Evolutionary conservation across 164 flowering plant species (phyloP).

Genomic region (Protea cynaroides): DNA sequence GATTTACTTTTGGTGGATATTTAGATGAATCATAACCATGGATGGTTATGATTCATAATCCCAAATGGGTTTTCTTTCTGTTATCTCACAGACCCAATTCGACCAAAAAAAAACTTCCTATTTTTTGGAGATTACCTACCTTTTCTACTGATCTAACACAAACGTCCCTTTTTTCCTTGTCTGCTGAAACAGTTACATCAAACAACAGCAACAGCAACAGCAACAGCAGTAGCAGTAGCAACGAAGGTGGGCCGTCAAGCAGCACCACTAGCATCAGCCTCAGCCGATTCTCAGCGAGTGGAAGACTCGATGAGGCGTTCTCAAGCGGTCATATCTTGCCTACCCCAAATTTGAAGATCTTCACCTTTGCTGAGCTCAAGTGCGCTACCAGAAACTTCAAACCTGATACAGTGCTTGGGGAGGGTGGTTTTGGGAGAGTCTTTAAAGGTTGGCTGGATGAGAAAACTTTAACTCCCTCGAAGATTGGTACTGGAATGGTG

Average conservation of each 20-base stretch:
- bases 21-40: no score
- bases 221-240: not conserved
- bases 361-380: conserved; percentile 48
- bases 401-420: conserved; percentile 48
- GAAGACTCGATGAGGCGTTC: conserved; percentile 26
- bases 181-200: not conserved
- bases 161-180: not conserved
- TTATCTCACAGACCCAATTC: not conserved
- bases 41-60: no score
- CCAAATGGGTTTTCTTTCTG: no score
- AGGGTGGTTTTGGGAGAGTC: conserved; percentile 78
- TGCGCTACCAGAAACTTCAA: conserved; percentile 50
- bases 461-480: conserved; percentile 37
- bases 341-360: conserved; percentile 42
- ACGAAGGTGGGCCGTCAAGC: not conserved
- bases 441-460: conserved; percentile 69
- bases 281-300: conserved; percentile 17
- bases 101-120: no score
- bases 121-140: no score
- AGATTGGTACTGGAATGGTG: conserved; percentile 33
- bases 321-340: conserved; percentile 42
- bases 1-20: no score
- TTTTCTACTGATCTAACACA: no score
- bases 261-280: conserved; percentile 1
- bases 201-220: not conserved